Conservation (phyloP, 1,284 basidiomycete species). For the Lentinus polychrous region DNA sequence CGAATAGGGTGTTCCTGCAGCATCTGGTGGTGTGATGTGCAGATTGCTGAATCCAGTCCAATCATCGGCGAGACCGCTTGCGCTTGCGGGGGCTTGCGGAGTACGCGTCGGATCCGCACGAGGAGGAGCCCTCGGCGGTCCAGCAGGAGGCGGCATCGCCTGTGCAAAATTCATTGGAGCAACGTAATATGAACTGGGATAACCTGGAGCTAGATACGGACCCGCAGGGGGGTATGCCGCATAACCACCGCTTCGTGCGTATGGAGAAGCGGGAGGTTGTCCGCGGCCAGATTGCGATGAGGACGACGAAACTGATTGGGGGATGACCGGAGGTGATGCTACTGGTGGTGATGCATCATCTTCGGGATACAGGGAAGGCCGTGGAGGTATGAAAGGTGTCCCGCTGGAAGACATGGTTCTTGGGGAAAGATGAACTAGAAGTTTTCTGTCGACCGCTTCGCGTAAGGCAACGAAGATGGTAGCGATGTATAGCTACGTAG, state of each 20-base stretch:
- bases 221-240: background rate
- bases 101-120: slow-evolving; percentile 15
- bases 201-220: background rate
- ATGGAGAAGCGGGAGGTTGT: background rate
- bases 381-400: background rate
- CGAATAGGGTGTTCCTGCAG: background rate
- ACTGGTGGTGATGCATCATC: background rate
- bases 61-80: slow-evolving; percentile 19
- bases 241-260: background rate
- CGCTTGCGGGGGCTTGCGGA: slow-evolving; percentile 16
- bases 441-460: too few species aligned
- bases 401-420: too few species aligned
- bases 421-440: too few species aligned
- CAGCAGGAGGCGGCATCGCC: slow-evolving; percentile 5
- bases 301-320: background rate
- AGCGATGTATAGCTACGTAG: too few species aligned
- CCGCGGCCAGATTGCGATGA: background rate
- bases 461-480: too few species aligned
- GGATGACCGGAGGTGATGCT: background rate
- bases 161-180: too few species aligned
- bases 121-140: slow-evolving; percentile 11
- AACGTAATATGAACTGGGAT: background rate
- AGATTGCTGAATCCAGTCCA: slow-evolving; percentile 20
- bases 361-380: background rate
- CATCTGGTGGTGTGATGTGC: background rate